phyloP scores from a whole-genome alignment of 768 basidiomycete genomes.

The Paxillus involutus region DNA sequence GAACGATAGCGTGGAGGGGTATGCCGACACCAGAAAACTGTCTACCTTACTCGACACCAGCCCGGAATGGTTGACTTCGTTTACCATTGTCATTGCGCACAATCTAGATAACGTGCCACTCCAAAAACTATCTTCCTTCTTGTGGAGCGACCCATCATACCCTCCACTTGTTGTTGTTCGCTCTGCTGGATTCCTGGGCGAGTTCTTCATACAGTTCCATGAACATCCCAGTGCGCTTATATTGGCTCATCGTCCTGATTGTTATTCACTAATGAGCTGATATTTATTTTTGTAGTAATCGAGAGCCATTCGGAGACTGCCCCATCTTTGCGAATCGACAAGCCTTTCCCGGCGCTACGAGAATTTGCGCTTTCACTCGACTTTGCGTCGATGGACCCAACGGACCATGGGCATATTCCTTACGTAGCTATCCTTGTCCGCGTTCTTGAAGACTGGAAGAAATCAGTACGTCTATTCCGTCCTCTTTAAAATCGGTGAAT shows the following conservation, averaged over 20 bases:
- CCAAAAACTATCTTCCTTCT: slow-evolving; percentile 55
- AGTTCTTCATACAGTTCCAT: slow-evolving; percentile 85
- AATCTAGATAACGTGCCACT: slow-evolving; percentile 65
- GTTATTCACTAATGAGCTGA: neutral
- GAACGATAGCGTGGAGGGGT: slow-evolving; percentile 82
- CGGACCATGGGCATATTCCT: slow-evolving; percentile 88
- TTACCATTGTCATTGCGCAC: slow-evolving; percentile 82
- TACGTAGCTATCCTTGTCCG: slow-evolving; percentile 88
- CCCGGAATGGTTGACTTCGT: slow-evolving; percentile 56
- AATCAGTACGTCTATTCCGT: slow-evolving; percentile 46
- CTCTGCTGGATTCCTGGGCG: slow-evolving; percentile 87
- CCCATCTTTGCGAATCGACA: slow-evolving; percentile 81
- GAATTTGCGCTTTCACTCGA: slow-evolving; percentile 72
- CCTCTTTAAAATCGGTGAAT: neutral
- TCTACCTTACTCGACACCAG: slow-evolving; percentile 55
- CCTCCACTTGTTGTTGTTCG: slow-evolving; percentile 77
- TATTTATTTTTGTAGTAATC: slow-evolving; percentile 58
- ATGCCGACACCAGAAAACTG: slow-evolving; percentile 56
- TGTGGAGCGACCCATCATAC: slow-evolving; percentile 63
- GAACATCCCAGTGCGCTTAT: slow-evolving; percentile 74
- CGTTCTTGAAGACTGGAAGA: slow-evolving; percentile 81
- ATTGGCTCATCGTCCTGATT: neutral
- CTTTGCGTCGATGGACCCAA: slow-evolving; percentile 78
- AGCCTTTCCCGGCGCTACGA: slow-evolving; percentile 81
- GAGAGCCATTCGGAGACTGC: slow-evolving; percentile 81